Percentiles rank a stretch among this genome's conserved stretches.
phyloP scores from a whole-genome alignment of 2,329 filamentous ascomycete species.

The Clarireedia hainanense region DNA sequence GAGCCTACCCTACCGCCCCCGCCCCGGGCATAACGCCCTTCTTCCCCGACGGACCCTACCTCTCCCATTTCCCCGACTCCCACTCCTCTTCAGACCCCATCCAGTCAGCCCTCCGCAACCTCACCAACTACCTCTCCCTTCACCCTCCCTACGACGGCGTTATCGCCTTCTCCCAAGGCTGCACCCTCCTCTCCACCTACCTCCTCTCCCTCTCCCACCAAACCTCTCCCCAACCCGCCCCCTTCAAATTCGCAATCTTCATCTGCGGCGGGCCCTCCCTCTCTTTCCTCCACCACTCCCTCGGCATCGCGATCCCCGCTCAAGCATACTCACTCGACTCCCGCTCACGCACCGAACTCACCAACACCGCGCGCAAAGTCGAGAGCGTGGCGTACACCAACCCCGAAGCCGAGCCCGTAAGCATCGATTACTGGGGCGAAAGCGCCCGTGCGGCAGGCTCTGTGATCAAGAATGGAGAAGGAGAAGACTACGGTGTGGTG shows the following conservation, averaged over 20 bases:
- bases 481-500: not conserved
- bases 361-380: conserved; percentile 19
- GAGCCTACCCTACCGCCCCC: conserved; percentile 23
- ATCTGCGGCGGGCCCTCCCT: conserved; percentile 33
- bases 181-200: conserved; percentile 28
- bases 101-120: conserved; percentile 20
- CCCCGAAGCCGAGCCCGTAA: too few species aligned
- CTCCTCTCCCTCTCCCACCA: conserved; percentile 30
- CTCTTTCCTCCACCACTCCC: conserved; percentile 29
- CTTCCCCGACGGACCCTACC: conserved; percentile 33
- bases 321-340: not conserved
- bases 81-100: conserved; percentile 8
- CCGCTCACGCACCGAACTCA: not conserved
- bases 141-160: conserved; percentile 36
- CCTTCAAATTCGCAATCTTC: conserved; percentile 36
- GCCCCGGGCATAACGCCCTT: conserved; percentile 35
- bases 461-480: not conserved
- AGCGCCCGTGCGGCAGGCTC: too few species aligned
- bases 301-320: conserved; percentile 26
- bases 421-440: conserved; percentile 4
- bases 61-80: conserved; percentile 28
- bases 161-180: conserved; percentile 37
- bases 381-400: conserved; percentile 18
- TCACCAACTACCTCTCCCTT: conserved; percentile 29
- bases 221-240: conserved; percentile 24